phyloP scores from a whole-genome alignment of 176 grass and related monocot genomes.

The Lolium rigidum region DNA sequence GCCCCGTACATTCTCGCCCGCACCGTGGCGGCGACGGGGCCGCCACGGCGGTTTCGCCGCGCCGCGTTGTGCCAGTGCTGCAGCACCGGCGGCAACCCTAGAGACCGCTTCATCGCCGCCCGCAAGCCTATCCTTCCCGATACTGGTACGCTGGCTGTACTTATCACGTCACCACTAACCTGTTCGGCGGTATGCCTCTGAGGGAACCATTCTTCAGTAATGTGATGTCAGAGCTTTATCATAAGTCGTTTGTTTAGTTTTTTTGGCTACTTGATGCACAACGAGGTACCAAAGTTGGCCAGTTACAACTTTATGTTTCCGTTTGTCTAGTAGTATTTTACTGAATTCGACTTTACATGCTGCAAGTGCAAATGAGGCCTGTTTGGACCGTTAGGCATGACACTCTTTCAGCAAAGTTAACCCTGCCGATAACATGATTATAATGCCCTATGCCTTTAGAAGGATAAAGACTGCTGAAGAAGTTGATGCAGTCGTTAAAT shows the following conservation, averaged over 20 bases:
- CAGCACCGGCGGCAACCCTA: not conserved
- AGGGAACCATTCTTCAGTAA: not conserved
- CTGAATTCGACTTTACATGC: not conserved
- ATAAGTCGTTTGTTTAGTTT: not conserved
- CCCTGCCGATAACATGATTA: not conserved
- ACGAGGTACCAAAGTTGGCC: not conserved
- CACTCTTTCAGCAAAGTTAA: not conserved
- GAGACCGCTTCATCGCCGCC: not conserved
- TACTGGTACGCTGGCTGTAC: slow-evolving; percentile 20
- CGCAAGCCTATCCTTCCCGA: slow-evolving; percentile 28
- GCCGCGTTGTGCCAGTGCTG: not conserved
- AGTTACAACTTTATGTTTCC: not conserved
- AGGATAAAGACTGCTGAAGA: not conserved
- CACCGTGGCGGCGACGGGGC: slow-evolving; percentile 6
- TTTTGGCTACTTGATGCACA: slow-evolving; percentile 7
- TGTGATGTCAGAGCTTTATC: not conserved
- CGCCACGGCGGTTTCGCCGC: not conserved
- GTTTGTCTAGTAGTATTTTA: not conserved
- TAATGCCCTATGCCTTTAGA: not conserved
- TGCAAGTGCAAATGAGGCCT: not conserved
- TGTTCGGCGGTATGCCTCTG: slow-evolving; percentile 29
- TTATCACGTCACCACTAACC: not conserved
- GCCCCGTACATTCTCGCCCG: not conserved
- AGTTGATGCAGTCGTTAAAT: slow-evolving; percentile 2
- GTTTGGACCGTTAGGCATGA: not conserved